These are phyloP conservation scores for Starmera pachycereana DNA, from an alignment of 805 yeast genomes.

Conservation along the genomic window DNA sequence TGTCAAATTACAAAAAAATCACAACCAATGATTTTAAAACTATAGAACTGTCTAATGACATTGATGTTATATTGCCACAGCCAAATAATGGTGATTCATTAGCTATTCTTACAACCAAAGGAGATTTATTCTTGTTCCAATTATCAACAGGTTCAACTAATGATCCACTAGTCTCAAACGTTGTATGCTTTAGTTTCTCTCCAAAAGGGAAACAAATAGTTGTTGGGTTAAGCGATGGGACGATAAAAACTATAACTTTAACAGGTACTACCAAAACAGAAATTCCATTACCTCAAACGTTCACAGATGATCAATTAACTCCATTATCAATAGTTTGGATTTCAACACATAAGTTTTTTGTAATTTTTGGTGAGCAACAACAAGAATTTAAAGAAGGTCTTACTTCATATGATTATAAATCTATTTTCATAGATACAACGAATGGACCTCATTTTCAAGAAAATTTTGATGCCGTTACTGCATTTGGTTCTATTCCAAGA, in stretches of 20 bases:
- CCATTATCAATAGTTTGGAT: constrained; percentile 14
- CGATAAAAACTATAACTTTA: constrained; percentile 6
- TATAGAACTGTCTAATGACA: constrained; percentile 3
- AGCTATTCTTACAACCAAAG: constrained; percentile 9
- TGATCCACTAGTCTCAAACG: constrained; percentile 7
- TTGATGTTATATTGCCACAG: constrained; percentile 15
- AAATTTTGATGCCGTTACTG: constrained; percentile 36
- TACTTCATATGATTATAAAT: constrained; percentile 15
- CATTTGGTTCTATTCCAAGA: constrained; percentile 42
- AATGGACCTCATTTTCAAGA: constrained; percentile 18
- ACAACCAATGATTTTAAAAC: constrained; percentile 4
- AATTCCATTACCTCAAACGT: constrained; percentile 10
- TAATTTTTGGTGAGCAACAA: constrained; percentile 19
- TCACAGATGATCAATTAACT: constrained; percentile 4
- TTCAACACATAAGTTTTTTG: constrained; percentile 9
- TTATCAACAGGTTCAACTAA: background rate
- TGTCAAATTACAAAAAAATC: constrained; percentile 1
- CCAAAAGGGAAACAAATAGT: constrained; percentile 14
- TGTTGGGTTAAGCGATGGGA: constrained; percentile 7
- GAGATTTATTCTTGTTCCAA: constrained; percentile 9
- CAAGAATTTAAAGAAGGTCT: constrained; percentile 18
- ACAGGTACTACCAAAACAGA: constrained; percentile 5
- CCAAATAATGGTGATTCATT: constrained; percentile 10
- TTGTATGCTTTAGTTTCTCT: constrained; percentile 15
- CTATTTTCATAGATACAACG: constrained; percentile 11